Conservation (phyloP, 23 red algal genomes). For the Gracilaria domingensis region DNA sequence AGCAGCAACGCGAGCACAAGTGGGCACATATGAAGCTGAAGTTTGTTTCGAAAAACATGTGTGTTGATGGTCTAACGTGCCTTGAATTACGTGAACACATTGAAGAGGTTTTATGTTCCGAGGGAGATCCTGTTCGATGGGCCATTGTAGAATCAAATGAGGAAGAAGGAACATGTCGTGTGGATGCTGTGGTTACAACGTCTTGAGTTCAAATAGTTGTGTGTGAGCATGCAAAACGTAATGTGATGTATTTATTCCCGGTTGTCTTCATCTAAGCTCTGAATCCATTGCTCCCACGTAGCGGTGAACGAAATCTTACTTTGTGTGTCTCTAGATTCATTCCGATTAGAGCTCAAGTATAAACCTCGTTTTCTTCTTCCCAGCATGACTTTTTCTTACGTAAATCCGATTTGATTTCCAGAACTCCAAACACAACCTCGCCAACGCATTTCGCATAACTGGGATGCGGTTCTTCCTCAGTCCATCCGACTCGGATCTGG, state of each 20-base stretch:
- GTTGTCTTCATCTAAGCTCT: too few species aligned
- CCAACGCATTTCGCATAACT: conserved; percentile 51
- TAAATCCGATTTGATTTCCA: conserved; percentile 50
- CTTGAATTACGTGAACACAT: conserved; percentile 52
- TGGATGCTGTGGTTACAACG: conserved; percentile 50
- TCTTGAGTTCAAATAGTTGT: background rate
- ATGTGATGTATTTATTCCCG: too few species aligned
- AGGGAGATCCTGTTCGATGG: conserved; percentile 71
- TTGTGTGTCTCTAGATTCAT: background rate
- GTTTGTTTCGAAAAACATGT: conserved; percentile 51
- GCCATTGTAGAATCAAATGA: conserved; percentile 60
- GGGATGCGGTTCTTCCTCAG: conserved; percentile 24
- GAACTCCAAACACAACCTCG: conserved; percentile 44
- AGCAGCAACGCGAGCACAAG: conserved; percentile 3
- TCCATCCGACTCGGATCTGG: conserved; percentile 52
- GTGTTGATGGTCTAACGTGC: conserved; percentile 34
- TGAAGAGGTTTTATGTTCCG: conserved; percentile 27
- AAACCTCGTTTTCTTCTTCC: conserved; percentile 74
- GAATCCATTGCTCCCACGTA: too few species aligned
- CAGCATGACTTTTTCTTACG: conserved; percentile 63
- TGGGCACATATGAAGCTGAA: conserved; percentile 44
- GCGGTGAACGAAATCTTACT: background rate
- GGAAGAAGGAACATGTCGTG: conserved; percentile 53
- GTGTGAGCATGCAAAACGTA: background rate
- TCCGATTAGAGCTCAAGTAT: background rate